Percentiles rank a stretch among this genome's conserved stretches.
Evolutionary conservation across 139 green algal genomes (phyloP).

Genomic region (Chlamydomonas sphaeroides): DNA sequence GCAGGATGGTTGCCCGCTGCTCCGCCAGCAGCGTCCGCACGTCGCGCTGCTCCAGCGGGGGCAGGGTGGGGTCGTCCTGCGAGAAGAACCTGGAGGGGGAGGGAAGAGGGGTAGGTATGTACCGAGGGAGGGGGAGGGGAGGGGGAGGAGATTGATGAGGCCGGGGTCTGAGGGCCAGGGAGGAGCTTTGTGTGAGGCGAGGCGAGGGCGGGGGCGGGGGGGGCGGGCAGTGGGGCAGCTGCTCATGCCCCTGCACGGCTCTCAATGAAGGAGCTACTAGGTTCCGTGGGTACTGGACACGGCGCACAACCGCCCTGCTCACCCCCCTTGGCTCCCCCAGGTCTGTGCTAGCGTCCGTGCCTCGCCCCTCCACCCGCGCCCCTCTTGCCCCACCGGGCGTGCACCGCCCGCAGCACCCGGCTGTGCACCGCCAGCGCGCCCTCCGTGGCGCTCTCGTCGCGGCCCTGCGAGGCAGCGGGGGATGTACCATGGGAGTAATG

Average conservation of each 20-base stretch:
- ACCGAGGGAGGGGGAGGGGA: neutral
- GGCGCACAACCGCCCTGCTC: too few relatives aligned
- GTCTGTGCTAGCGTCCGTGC: too few relatives aligned
- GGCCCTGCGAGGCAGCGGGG: neutral
- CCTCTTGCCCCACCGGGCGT: too few relatives aligned
- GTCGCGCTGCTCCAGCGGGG: constrained; percentile 33
- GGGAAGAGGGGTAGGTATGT: too few relatives aligned
- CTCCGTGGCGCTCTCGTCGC: constrained; percentile 66
- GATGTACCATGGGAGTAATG: too few relatives aligned
- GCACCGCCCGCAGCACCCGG: constrained; percentile 63
- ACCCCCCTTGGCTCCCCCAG: too few relatives aligned
- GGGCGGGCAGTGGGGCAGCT: too few relatives aligned
- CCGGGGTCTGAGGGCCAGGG: neutral
- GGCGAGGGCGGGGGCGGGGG: too few relatives aligned
- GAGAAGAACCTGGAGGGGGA: constrained; percentile 30
- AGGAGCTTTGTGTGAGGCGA: neutral
- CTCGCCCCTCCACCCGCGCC: too few relatives aligned
- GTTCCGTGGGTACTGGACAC: too few relatives aligned
- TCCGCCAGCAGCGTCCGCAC: constrained; percentile 41
- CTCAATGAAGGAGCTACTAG: too few relatives aligned
- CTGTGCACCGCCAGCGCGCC: constrained; percentile 66
- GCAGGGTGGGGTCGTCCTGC: constrained; percentile 21
- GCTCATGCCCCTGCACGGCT: too few relatives aligned
- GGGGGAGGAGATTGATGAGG: neutral
- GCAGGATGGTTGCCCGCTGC: constrained; percentile 10